Conservation (phyloP, 2,329 filamentous ascomycete species). For the Hypomyces perniciosus region DNA sequence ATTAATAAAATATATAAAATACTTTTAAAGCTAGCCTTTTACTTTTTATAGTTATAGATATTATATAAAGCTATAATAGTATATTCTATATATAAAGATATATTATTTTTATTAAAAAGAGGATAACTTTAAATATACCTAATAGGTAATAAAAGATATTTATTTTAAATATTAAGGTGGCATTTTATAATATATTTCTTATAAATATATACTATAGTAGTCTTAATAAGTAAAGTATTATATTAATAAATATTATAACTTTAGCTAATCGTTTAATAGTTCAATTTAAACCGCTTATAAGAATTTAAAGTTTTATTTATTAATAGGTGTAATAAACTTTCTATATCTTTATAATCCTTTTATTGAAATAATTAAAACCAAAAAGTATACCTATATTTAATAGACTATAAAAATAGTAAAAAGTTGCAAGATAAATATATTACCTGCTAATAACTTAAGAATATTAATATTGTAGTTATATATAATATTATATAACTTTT, state of each 20-base stretch:
- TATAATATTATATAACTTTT: not conserved
- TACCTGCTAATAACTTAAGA: not conserved
- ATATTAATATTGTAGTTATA: not conserved
- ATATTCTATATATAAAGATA: too few relatives aligned
- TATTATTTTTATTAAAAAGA: too few relatives aligned
- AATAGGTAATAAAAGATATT: too few relatives aligned
- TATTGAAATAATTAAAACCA: not conserved
- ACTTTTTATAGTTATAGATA: not conserved
- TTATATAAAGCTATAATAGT: not conserved
- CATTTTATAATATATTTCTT: not conserved
- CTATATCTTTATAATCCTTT: too few relatives aligned
- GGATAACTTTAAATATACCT: too few relatives aligned
- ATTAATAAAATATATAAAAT: not conserved
- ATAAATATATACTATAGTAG: too few relatives aligned
- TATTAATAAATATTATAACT: not conserved
- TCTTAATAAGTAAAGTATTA: not conserved
- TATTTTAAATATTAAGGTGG: too few relatives aligned
- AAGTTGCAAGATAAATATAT: not conserved
- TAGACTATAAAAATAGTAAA: not conserved
- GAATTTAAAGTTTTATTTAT: too few relatives aligned
- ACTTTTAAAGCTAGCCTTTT: not conserved
- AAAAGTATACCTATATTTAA: not conserved
- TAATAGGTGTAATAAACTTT: too few relatives aligned
- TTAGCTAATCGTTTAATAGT: too few relatives aligned
- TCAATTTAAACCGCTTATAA: too few relatives aligned